These are phyloP conservation scores for Ganoderma resinaceum DNA, from an alignment of 1,284 basidiomycete genomes.

Conservation along the genomic window DNA sequence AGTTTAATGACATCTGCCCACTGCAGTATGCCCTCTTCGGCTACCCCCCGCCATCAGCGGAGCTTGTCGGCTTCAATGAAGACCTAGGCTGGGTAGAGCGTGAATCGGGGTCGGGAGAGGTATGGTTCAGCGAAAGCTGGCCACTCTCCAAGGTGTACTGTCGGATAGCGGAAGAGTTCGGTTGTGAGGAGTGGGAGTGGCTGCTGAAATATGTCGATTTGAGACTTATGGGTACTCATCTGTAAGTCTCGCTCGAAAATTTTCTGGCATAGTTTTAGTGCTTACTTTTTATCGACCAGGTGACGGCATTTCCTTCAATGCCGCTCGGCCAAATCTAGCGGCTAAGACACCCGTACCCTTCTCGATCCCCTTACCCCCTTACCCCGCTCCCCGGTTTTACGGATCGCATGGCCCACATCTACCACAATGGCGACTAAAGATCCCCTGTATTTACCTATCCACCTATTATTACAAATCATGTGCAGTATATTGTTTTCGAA, in stretches of 20 bases:
- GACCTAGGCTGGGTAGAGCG: neutral
- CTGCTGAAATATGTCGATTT: neutral
- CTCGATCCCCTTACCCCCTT: no score
- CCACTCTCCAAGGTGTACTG: neutral
- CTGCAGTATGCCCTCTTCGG: neutral
- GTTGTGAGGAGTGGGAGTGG: slow-evolving; percentile 8
- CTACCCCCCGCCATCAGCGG: slow-evolving; percentile 1
- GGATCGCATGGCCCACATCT: no score
- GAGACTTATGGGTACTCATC: neutral
- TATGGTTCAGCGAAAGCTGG: neutral
- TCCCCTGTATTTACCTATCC: no score
- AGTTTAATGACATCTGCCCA: neutral
- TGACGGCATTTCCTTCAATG: no score
- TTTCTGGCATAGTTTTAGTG: no score
- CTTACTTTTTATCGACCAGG: no score
- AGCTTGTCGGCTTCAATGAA: slow-evolving; percentile 16
- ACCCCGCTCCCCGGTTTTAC: no score
- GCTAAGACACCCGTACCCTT: no score
- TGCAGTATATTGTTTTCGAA: no score
- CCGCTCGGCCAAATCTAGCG: no score
- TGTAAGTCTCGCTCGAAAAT: neutral
- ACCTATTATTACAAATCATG: no score
- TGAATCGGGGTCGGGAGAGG: neutral
- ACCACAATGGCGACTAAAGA: no score
- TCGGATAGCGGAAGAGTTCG: neutral